Evolutionary conservation across 2,329 filamentous ascomycete species (phyloP).

Genomic region (Aspergillus quadrilineatus): DNA sequence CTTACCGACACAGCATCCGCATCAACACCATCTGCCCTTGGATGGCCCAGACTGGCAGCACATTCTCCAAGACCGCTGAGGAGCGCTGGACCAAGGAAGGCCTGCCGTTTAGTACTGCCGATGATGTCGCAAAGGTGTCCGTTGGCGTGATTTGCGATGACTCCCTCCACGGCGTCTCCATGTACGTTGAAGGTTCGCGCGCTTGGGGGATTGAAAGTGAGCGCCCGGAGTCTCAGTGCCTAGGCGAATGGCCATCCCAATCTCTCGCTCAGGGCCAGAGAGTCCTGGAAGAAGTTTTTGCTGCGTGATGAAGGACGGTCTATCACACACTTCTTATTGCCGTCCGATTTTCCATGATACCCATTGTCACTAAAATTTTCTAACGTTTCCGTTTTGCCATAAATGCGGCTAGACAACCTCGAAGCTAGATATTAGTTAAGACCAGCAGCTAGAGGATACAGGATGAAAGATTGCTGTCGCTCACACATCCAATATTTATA

Average conservation of each 20-base stretch:
- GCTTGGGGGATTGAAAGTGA: slow-evolving; percentile 49
- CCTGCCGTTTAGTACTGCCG: slow-evolving; percentile 41
- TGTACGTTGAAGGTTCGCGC: slow-evolving; percentile 46
- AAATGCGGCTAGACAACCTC: no score
- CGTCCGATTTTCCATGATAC: not conserved
- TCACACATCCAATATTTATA: no score
- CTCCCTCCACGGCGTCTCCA: slow-evolving; percentile 40
- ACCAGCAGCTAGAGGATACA: no score
- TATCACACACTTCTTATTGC: not conserved
- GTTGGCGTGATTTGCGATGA: slow-evolving; percentile 37
- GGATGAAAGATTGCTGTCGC: no score
- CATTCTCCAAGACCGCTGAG: slow-evolving; percentile 37
- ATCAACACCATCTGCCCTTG: slow-evolving; percentile 49
- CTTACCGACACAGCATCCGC: slow-evolving; percentile 40
- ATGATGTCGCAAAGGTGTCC: slow-evolving; percentile 43
- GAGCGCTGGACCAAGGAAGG: slow-evolving; percentile 38
- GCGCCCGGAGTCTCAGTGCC: slow-evolving; percentile 43
- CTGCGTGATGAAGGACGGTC: slow-evolving; percentile 12
- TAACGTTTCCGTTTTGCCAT: no score
- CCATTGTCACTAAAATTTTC: no score
- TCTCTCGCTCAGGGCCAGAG: slow-evolving; percentile 38
- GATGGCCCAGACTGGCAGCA: slow-evolving; percentile 40
- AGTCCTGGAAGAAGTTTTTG: slow-evolving; percentile 27
- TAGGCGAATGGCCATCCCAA: slow-evolving; percentile 41
- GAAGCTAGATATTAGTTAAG: no score